A percentile compares a stretch with the other conserved stretches of the same genome.
phyloP scores from a whole-genome alignment of 257 asterid genomes.

The Leonotis leonurus region DNA sequence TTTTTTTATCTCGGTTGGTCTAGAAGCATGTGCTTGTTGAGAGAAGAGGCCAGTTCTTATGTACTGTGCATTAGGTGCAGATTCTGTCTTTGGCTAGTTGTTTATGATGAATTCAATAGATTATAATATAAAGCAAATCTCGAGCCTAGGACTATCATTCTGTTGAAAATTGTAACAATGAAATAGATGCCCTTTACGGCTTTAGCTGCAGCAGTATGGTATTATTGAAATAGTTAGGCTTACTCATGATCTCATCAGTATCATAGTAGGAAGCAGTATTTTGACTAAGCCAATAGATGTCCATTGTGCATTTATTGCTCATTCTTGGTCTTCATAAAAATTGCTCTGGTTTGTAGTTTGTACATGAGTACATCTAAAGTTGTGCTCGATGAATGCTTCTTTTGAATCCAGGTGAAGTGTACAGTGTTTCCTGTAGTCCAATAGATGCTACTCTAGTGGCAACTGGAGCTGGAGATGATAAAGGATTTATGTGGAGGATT shows the following conservation, averaged over 20 bases:
- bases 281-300: background rate
- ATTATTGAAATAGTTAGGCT: background rate
- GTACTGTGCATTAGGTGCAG: background rate
- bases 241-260: background rate
- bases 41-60: background rate
- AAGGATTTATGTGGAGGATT: slow-evolving; percentile 77
- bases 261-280: background rate
- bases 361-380: too few relatives aligned
- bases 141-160: background rate
- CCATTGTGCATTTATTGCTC: background rate
- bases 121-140: too few relatives aligned
- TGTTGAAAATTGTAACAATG: background rate
- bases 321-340: background rate
- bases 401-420: slow-evolving; percentile 62
- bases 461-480: slow-evolving; percentile 97
- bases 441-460: slow-evolving; percentile 75
- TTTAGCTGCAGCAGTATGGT: background rate
- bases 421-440: slow-evolving; percentile 72
- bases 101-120: background rate
- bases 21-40: background rate
- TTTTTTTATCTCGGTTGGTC: background rate
- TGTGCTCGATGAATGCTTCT: slow-evolving; percentile 4
- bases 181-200: background rate
- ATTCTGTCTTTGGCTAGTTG: background rate
- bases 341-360: background rate